Percentiles rank a stretch among this genome's conserved stretches.
Evolutionary conservation across 768 basidiomycete genomes (phyloP).

Genomic region (Xerocomellus chrysenteron): DNA sequence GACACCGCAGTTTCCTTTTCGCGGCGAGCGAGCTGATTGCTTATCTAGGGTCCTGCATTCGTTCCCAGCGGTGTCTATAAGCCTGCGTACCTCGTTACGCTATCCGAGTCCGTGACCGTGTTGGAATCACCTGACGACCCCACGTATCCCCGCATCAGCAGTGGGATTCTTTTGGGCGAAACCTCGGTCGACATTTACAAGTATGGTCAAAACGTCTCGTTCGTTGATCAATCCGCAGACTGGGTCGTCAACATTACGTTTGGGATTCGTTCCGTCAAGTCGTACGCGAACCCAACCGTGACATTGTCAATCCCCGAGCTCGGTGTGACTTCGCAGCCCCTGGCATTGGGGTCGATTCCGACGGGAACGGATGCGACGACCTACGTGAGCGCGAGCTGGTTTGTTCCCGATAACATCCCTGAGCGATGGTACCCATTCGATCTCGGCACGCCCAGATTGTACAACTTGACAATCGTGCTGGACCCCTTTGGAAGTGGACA

Average conservation of each 20-base stretch:
- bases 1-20: not conserved
- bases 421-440: conserved; percentile 56
- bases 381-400: conserved; percentile 46
- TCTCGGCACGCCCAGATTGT: conserved; percentile 54
- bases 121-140: conserved; percentile 27
- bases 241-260: conserved; percentile 58
- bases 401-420: conserved; percentile 45
- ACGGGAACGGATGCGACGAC: conserved; percentile 29
- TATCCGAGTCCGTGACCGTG: conserved; percentile 27
- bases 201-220: conserved; percentile 45
- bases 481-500: conserved; percentile 19
- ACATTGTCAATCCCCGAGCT: conserved; percentile 50
- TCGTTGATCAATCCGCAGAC: conserved; percentile 45
- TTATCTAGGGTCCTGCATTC: conserved; percentile 51
- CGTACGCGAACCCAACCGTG: conserved; percentile 36
- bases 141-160: conserved; percentile 18
- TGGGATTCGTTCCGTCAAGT: conserved; percentile 43
- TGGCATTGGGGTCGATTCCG: conserved; percentile 22
- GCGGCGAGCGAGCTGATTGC: not conserved
- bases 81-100: conserved; percentile 51
- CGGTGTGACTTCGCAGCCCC: conserved; percentile 35
- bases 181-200: conserved; percentile 56
- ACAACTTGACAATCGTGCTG: conserved; percentile 48
- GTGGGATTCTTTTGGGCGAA: conserved; percentile 49
- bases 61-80: conserved; percentile 55